phyloP scores from a whole-genome alignment of 2,329 filamentous ascomycete species.

The Colletotrichum brevisporum region DNA sequence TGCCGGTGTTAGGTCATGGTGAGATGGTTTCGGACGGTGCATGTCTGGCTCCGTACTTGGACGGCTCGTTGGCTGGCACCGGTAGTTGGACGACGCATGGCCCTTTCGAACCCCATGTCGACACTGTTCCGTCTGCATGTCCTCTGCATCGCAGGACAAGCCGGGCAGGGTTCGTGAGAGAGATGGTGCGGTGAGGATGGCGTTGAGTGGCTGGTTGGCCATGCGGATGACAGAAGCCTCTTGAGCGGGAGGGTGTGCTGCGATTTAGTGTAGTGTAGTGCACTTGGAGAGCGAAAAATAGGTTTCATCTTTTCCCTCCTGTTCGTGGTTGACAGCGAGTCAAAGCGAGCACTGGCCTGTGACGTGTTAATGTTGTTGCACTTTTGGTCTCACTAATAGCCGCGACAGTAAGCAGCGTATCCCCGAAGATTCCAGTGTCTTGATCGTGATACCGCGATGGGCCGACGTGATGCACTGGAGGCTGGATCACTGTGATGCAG shows the following conservation, averaged over 20 bases:
- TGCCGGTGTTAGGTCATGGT: slow-evolving; percentile 25
- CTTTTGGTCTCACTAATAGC: too few relatives aligned
- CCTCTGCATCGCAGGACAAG: slow-evolving; percentile 17
- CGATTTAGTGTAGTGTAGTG: not conserved
- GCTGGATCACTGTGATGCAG: too few relatives aligned
- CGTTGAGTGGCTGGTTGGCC: slow-evolving; percentile 18
- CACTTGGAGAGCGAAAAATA: not conserved
- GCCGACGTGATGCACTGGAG: too few relatives aligned
- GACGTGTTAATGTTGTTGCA: too few relatives aligned
- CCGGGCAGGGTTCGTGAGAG: slow-evolving; percentile 29
- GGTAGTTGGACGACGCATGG: slow-evolving; percentile 21
- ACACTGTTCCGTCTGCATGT: slow-evolving; percentile 5
- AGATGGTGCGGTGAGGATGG: slow-evolving; percentile 22
- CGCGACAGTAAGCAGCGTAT: too few relatives aligned
- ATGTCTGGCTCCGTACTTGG: too few relatives aligned
- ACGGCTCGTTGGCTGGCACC: slow-evolving; percentile 2
- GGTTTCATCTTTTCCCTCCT: slow-evolving; percentile 20
- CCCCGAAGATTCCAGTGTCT: too few relatives aligned
- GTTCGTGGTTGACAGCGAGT: slow-evolving; percentile 1
- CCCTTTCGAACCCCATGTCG: not conserved
- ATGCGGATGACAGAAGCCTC: slow-evolving; percentile 9
- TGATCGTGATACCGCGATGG: too few relatives aligned
- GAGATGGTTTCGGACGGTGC: slow-evolving; percentile 9
- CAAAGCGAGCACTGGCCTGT: not conserved
- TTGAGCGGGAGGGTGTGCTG: not conserved